Percentiles rank a stretch among this genome's conserved stretches.
Conservation (phyloP, 768 basidiomycete genomes). For the Omphalotus guepiniiformis region DNA sequence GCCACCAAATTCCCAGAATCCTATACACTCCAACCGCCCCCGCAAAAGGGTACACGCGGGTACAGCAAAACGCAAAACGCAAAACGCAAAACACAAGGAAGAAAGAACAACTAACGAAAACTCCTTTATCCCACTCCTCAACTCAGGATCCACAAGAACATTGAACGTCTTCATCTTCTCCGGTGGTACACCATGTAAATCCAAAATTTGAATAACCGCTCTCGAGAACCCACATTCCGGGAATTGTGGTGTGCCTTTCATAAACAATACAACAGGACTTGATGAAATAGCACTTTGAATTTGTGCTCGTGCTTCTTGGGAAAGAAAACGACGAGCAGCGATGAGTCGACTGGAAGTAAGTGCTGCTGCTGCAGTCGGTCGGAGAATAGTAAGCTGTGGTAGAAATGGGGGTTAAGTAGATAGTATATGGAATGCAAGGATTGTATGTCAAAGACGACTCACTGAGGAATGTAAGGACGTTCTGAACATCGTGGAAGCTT, state of each 20-base stretch:
- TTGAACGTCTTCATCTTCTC: slow-evolving; percentile 90
- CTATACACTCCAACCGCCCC: no score
- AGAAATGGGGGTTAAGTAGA: slow-evolving; percentile 4
- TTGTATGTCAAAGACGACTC: slow-evolving; percentile 16
- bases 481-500: slow-evolving; percentile 39
- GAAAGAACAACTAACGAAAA: slow-evolving; percentile 75
- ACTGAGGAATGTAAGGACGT: slow-evolving; percentile 42
- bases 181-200: slow-evolving; percentile 71
- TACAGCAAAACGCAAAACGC: background rate
- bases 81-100: background rate
- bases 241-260: slow-evolving; percentile 88
- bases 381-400: slow-evolving; percentile 27
- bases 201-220: slow-evolving; percentile 87
- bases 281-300: slow-evolving; percentile 72
- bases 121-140: slow-evolving; percentile 88
- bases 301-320: slow-evolving; percentile 54
- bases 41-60: no score
- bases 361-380: slow-evolving; percentile 24
- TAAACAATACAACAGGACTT: slow-evolving; percentile 89
- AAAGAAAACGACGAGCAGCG: slow-evolving; percentile 42
- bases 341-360: slow-evolving; percentile 21
- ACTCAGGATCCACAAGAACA: slow-evolving; percentile 80
- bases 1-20: no score
- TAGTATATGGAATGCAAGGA: background rate
- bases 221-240: slow-evolving; percentile 97